These are phyloP conservation scores for Sporisorium sorghi DNA, from an alignment of 1,284 basidiomycete genomes.

Conservation along the genomic window DNA sequence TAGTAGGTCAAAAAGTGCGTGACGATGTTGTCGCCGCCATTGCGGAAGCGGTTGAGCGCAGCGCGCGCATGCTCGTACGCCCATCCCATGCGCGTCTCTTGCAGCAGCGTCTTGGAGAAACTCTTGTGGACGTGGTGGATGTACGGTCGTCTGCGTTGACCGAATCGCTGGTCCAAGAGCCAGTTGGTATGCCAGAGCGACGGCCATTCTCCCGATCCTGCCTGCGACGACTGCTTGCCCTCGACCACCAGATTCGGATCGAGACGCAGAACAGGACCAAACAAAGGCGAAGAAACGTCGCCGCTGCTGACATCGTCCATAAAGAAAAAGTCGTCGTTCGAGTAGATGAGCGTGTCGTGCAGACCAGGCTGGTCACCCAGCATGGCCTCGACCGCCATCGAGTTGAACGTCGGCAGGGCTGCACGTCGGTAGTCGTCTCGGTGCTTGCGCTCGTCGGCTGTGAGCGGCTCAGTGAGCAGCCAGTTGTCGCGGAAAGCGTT, in stretches of 20 bases:
- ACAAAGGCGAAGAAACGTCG: slow-evolving; percentile 51
- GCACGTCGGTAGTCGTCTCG: slow-evolving; percentile 36
- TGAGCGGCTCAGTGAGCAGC: slow-evolving; percentile 22
- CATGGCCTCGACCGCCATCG: slow-evolving; percentile 55
- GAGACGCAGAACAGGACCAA: slow-evolving; percentile 54
- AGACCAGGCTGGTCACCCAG: slow-evolving; percentile 45
- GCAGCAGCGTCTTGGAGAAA: slow-evolving; percentile 35
- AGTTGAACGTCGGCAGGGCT: slow-evolving; percentile 59
- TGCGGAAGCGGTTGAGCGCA: slow-evolving; percentile 42
- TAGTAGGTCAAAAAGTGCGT: slow-evolving; percentile 50
- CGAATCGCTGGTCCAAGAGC: slow-evolving; percentile 53
- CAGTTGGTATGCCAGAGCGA: slow-evolving; percentile 34
- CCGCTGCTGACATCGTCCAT: slow-evolving; percentile 19
- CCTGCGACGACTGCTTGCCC: slow-evolving; percentile 20
- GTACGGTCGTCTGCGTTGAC: slow-evolving; percentile 39
- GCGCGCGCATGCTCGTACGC: slow-evolving; percentile 34
- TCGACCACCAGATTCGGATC: slow-evolving; percentile 41
- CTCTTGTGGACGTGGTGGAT: slow-evolving; percentile 46
- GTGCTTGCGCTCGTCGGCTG: slow-evolving; percentile 5
- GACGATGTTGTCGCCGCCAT: slow-evolving; percentile 37
- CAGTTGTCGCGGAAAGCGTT: slow-evolving; percentile 43
- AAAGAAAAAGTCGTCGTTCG: slow-evolving; percentile 63
- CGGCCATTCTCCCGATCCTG: slow-evolving; percentile 47
- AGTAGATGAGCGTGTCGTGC: slow-evolving; percentile 44
- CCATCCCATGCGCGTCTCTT: slow-evolving; percentile 45